Evolutionary conservation across 2,329 filamentous ascomycete species (phyloP).

Genomic region (Immersiporthe knoxdaviesiana): DNA sequence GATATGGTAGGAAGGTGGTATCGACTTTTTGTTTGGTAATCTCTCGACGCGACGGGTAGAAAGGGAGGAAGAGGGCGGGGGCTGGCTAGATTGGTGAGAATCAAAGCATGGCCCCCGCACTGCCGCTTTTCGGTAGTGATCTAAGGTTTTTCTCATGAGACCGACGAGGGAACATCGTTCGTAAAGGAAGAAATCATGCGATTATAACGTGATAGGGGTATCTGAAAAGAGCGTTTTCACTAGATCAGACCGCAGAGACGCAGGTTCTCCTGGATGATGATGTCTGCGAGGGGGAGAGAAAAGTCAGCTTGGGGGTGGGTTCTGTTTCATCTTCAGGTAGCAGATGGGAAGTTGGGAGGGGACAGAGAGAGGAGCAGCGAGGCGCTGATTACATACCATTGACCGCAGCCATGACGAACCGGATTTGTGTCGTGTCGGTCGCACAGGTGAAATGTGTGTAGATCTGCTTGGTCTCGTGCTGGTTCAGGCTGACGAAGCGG

Average conservation of each 20-base stretch:
- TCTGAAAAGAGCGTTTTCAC: conserved; percentile 30
- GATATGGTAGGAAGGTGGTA: conserved; percentile 25
- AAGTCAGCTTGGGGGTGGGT: conserved; percentile 50
- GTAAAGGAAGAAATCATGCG: conserved; percentile 31
- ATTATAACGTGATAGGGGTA: conserved; percentile 31
- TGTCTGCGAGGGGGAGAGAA: conserved; percentile 63
- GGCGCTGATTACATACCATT: conserved; percentile 70
- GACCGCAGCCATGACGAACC: conserved; percentile 99
- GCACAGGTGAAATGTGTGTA: conserved; percentile 99
- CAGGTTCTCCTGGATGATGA: conserved; percentile 99
- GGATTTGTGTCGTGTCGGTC: conserved; percentile 97
- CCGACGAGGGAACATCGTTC: conserved; percentile 29
- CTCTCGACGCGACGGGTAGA: conserved; percentile 23
- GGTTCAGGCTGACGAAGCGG: conserved; percentile 96
- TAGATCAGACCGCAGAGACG: conserved; percentile 94
- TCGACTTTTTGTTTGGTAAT: conserved; percentile 18
- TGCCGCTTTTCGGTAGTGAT: conserved; percentile 19
- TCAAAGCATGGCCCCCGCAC: conserved; percentile 23
- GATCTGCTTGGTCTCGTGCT: conserved; percentile 99
- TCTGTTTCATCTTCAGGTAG: too few species aligned
- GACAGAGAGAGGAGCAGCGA: not conserved
- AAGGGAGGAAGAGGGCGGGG: not conserved
- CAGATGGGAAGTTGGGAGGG: too few species aligned
- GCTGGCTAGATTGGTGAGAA: conserved; percentile 21
- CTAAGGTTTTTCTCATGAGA: conserved; percentile 28